phyloP scores from a whole-genome alignment of 2,329 filamentous ascomycete genomes.

The Zarea fungicola region DNA sequence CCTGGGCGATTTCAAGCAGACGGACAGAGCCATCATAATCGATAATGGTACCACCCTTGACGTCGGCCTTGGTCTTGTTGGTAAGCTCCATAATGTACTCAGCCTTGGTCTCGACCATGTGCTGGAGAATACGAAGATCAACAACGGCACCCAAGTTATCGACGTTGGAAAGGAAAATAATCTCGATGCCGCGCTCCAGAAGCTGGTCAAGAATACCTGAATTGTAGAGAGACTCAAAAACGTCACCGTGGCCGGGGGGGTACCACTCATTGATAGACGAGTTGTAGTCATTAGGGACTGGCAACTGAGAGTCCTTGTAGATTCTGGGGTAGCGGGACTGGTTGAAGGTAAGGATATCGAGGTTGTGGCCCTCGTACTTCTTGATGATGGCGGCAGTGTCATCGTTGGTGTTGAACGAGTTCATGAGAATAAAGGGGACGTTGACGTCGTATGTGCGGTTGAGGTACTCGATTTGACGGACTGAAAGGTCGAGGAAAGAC shows the following conservation, averaged over 20 bases:
- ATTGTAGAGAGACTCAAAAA: constrained; percentile 99
- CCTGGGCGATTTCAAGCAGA: constrained; percentile 96
- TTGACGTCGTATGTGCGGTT: constrained; percentile 98
- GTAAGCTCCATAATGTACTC: constrained; percentile 99
- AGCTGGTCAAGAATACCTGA: constrained; percentile 97
- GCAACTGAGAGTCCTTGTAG: constrained; percentile 95
- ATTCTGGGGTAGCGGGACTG: constrained; percentile 98
- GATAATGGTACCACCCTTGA: constrained; percentile 99
- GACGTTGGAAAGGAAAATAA: constrained; percentile 97
- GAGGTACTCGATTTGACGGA: constrained; percentile 97
- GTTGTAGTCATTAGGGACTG: constrained; percentile 83
- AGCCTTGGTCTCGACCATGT: constrained; percentile 95
- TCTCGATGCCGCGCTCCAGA: constrained; percentile 89
- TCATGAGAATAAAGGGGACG: constrained; percentile 98
- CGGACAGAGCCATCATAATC: constrained; percentile 97
- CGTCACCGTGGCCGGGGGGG: constrained; percentile 97
- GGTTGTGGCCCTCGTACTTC: constrained; percentile 99
- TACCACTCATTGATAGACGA: constrained; percentile 96
- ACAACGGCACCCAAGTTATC: constrained; percentile 98
- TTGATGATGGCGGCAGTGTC: constrained; percentile 99
- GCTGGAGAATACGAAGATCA: constrained; percentile 94
- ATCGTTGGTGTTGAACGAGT: constrained; percentile 99
- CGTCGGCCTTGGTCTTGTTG: constrained; percentile 99
- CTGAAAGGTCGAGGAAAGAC: constrained; percentile 98
- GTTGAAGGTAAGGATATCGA: constrained; percentile 99